phyloP scores from a whole-genome alignment of 768 basidiomycete genomes.

The Paxillus involutus region DNA sequence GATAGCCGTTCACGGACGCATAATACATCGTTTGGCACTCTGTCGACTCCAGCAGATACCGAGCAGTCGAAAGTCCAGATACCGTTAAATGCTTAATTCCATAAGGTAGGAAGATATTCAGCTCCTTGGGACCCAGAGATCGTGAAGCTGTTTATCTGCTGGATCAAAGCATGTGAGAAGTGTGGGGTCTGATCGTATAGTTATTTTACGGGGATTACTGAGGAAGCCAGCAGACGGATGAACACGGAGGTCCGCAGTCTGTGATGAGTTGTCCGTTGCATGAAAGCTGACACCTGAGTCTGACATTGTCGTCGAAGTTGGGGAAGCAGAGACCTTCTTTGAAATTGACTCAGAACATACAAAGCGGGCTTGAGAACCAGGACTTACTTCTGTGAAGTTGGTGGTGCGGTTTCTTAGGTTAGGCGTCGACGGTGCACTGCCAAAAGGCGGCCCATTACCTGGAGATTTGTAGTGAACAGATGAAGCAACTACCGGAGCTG shows the following conservation, averaged over 20 bases:
- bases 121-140: constrained; percentile 63
- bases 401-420: constrained; percentile 9
- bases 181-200: constrained; percentile 64
- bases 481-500: background rate
- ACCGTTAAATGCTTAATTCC: no score
- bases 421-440: constrained; percentile 12
- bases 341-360: background rate
- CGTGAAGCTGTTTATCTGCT: constrained; percentile 73
- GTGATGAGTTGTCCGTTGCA: constrained; percentile 13
- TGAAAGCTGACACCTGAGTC: constrained; percentile 24
- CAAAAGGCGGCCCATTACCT: constrained; percentile 5
- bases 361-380: background rate
- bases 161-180: constrained; percentile 75
- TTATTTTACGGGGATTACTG: constrained; percentile 34
- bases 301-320: constrained; percentile 33
- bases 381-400: constrained; percentile 15
- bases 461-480: background rate
- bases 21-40: no score
- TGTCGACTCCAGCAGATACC: no score
- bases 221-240: constrained; percentile 20
- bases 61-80: no score
- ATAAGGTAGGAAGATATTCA: constrained; percentile 4
- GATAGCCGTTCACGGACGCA: no score
- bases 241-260: constrained; percentile 12
- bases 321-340: constrained; percentile 20